Percentiles rank a stretch among this genome's conserved stretches.
These are phyloP conservation scores for Ascobolus immersus DNA, from an alignment of 495 filamentous ascomycete species.

Conservation along the genomic window DNA sequence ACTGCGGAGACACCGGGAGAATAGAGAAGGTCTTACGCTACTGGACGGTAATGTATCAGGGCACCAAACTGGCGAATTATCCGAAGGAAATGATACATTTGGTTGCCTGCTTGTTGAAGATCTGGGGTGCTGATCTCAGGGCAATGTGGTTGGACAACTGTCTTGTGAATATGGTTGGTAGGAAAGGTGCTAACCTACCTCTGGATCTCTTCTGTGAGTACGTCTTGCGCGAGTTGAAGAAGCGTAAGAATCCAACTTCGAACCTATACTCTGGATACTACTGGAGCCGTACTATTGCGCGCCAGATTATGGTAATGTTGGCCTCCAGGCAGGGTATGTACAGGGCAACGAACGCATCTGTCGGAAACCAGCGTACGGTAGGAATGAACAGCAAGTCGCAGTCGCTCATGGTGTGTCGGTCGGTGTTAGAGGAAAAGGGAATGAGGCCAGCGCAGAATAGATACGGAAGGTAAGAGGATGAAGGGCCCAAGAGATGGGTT, in stretches of 20 bases:
- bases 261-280: neutral
- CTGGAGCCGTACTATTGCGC: neutral
- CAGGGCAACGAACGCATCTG: too few relatives aligned
- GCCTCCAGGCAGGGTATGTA: neutral
- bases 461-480: too few relatives aligned
- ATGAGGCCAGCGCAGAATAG: too few relatives aligned
- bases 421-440: too few relatives aligned
- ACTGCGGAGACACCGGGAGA: conserved; percentile 1
- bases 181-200: neutral
- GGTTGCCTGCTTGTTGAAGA: neutral
- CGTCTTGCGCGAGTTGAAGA: neutral
- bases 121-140: neutral
- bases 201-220: conserved; percentile 2
- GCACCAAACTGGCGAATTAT: conserved; percentile 1
- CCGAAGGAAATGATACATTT: neutral
- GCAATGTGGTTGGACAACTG: conserved; percentile 1
- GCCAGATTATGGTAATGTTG: neutral
- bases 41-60: neutral
- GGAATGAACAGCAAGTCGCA: too few relatives aligned
- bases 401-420: too few relatives aligned
- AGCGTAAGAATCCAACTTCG: neutral
- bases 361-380: too few relatives aligned
- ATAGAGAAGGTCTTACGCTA: neutral
- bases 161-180: conserved; percentile 1
- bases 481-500: too few relatives aligned